A percentile compares a stretch with the other conserved stretches of the same genome.
Evolutionary conservation across 1,139 yeast genomes (phyloP).

Genomic region (Yarrowia galli): DNA sequence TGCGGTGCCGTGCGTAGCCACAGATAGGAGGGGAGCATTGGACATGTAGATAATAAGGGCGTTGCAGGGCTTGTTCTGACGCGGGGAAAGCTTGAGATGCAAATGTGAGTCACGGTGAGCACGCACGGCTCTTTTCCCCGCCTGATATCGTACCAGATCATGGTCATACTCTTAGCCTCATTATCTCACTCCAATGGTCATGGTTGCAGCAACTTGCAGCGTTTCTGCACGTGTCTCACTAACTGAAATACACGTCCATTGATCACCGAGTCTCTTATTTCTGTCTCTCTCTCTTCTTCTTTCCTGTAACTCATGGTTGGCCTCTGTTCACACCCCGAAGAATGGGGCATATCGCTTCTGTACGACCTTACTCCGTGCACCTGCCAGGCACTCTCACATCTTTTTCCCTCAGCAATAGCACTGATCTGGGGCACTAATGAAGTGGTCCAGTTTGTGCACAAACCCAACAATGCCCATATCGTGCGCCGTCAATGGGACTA

Average conservation of each 20-base stretch:
- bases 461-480: conserved; percentile 17
- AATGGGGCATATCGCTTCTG: conserved; percentile 33
- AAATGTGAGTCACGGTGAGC: neutral
- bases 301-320: neutral
- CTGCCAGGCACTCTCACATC: conserved; percentile 2
- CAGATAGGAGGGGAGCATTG: neutral
- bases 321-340: conserved; percentile 30
- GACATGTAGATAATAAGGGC: too few species aligned
- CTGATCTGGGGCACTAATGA: conserved; percentile 28
- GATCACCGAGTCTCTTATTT: neutral
- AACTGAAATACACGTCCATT: neutral
- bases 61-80: too few species aligned
- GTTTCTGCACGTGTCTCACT: conserved; percentile 14
- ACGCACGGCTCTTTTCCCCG: neutral
- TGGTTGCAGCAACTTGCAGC: conserved; percentile 30
- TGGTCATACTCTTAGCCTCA: neutral
- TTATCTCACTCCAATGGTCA: neutral
- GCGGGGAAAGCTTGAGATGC: neutral
- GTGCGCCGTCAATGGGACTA: conserved; percentile 27
- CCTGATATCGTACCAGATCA: neutral
- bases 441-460: neutral
- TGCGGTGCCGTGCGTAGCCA: conserved; percentile 30
- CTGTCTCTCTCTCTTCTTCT: neutral
- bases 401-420: conserved; percentile 26
- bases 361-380: conserved; percentile 38